These are phyloP conservation scores for Paxillus rubicundulus DNA, from an alignment of 768 basidiomycete species.

Conservation along the genomic window DNA sequence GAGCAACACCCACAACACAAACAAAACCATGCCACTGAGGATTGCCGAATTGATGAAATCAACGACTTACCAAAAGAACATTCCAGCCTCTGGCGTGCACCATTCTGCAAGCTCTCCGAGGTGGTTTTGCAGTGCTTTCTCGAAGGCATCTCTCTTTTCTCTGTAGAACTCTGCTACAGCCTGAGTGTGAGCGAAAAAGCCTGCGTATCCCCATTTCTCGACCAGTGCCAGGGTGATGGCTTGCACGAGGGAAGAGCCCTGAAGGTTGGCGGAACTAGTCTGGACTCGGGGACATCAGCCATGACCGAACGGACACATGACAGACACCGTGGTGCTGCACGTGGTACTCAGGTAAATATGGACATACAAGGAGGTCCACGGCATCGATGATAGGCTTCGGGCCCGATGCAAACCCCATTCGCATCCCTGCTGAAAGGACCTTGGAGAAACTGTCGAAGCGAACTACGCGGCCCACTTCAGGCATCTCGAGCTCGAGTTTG, in stretches of 20 bases:
- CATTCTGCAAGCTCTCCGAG: conserved; percentile 77
- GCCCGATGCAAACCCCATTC: conserved; percentile 79
- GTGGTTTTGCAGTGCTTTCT: conserved; percentile 69
- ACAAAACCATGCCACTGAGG: conserved; percentile 1
- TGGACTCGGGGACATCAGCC: conserved; percentile 28
- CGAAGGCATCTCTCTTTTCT: conserved; percentile 73
- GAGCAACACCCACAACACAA: conserved; percentile 4
- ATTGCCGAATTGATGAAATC: conserved; percentile 9
- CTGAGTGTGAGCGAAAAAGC: conserved; percentile 67
- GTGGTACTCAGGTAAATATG: conserved; percentile 3
- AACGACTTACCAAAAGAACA: conserved; percentile 79
- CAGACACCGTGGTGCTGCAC: conserved; percentile 10
- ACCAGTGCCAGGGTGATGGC: conserved; percentile 58
- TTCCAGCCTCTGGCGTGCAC: conserved; percentile 70
- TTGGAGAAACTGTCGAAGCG: conserved; percentile 92
- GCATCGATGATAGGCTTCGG: conserved; percentile 64
- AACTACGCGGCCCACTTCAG: conserved; percentile 72
- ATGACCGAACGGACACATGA: not conserved
- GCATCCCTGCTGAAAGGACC: conserved; percentile 71
- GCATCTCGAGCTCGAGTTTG: conserved; percentile 65
- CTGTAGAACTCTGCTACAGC: conserved; percentile 73
- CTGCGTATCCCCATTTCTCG: conserved; percentile 71
- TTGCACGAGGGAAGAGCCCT: conserved; percentile 63
- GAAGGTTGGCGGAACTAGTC: conserved; percentile 68
- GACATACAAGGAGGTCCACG: conserved; percentile 67